phyloP scores from a whole-genome alignment of 331 rosid genomes.

The Prunus yedoensis region DNA sequence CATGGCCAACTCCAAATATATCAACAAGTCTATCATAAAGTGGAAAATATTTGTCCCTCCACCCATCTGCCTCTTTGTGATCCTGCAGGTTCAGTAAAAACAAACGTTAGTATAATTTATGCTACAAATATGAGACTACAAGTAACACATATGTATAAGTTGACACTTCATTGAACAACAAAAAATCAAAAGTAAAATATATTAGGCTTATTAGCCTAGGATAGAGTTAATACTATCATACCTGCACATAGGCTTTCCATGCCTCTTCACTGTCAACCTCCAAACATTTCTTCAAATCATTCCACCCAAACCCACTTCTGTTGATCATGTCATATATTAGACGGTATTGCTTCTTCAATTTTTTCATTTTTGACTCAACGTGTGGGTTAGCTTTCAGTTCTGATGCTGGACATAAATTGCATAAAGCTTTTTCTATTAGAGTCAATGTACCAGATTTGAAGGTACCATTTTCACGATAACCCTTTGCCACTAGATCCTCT shows the following conservation, averaged over 20 bases:
- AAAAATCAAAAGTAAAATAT: too few species aligned
- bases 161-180: too few species aligned
- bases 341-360: constrained; percentile 2
- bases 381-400: constrained; percentile 21
- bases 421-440: constrained; percentile 1
- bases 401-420: background rate
- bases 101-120: background rate
- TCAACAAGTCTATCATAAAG: constrained; percentile 14
- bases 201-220: background rate
- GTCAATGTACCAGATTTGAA: constrained; percentile 20
- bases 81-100: background rate
- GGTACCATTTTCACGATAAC: background rate
- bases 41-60: constrained; percentile 18
- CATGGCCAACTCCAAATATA: background rate
- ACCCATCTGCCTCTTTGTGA: constrained; percentile 15
- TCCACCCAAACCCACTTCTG: constrained; percentile 21
- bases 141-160: background rate
- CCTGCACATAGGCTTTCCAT: constrained; percentile 24
- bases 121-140: background rate
- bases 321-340: constrained; percentile 12
- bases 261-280: constrained; percentile 19
- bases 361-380: constrained; percentile 8
- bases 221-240: background rate
- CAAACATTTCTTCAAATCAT: constrained; percentile 12
- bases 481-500: constrained; percentile 18